Evolutionary conservation across 805 yeast genomes (phyloP), one percentile per base, ranked within the genome.

Genomic region (Cyberlindnera meyerae): DNA sequence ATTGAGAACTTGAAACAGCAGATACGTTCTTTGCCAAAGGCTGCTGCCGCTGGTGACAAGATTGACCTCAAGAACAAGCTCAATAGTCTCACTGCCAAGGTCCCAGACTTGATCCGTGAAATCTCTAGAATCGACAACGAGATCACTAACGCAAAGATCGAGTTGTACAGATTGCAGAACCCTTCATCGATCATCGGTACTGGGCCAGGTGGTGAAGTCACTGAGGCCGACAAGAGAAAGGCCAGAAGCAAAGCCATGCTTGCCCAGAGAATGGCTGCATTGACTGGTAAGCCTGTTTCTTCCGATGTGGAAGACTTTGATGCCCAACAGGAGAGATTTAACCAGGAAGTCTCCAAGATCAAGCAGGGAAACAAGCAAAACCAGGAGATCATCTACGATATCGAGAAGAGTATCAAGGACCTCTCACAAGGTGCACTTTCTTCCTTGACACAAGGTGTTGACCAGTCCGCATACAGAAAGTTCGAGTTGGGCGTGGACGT

Each of bases 401-500:
- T 89, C 38, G 83, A 82, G 51, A 60, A 70, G 13, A 76, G 90
- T 18, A 82, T 88, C 45, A 71, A 72, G 41, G 80, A 77, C 8
- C 63, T 87, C 16, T 65, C 70, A 12, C 49, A 57, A 12, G 68
- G 70, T 29, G 63, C 71, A 14, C 57, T 66, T 25, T 47, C 57
- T 11, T 33, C 57, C 5, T 36, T 62, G 26, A 52, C 42, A 24
- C 60, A 57, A 6, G 52, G 53, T 24, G 36, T 38, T 22, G 70
- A 69, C 32, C 67, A 71, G 31, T 63, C 67, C 30, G 82, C 81
- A 5, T 70, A 74, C 29, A 70, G 75, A 24, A 79, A 82, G 52
- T 89, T 89, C 86, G 96, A 84, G 44, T 70, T 75, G 31, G 96
- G 95, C 11, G 63, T 78, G 27, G 95, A 89, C 27, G 79, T 87